Evolutionary conservation across 495 filamentous ascomycete species (phyloP).

Genomic region (Parathielavia appendiculata): DNA sequence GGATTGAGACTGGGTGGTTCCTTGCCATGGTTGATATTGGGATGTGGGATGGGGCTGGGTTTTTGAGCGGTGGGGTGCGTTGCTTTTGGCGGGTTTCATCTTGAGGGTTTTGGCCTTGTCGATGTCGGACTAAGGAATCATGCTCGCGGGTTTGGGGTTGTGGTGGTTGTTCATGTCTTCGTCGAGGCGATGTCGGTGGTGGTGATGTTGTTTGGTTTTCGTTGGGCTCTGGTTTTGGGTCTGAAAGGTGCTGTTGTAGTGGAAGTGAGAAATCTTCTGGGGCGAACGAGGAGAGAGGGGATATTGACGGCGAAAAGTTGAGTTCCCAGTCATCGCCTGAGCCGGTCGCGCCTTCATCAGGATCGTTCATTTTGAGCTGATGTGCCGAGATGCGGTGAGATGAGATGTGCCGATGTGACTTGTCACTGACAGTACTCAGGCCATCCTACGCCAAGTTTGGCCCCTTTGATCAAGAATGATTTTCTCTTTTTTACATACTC

Average conservation of each 20-base stretch:
- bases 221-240: neutral
- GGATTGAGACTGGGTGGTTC: neutral
- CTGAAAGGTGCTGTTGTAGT: neutral
- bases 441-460: too few species aligned
- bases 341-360: conserved; percentile 11
- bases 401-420: neutral
- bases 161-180: neutral
- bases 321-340: conserved; percentile 19
- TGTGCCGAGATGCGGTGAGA: neutral
- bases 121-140: too few species aligned
- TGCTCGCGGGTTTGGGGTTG: neutral
- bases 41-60: neutral
- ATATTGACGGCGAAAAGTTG: conserved; percentile 14
- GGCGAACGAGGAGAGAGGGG: conserved; percentile 20
- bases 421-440: neutral
- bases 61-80: conserved; percentile 1
- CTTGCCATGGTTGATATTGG: neutral
- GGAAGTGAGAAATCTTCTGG: conserved; percentile 15
- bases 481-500: too few species aligned
- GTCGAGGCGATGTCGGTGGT: neutral
- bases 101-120: neutral
- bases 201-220: neutral
- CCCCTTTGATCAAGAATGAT: neutral
- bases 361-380: conserved; percentile 3
- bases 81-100: neutral